These are phyloP conservation scores for Globisporangium okanoganense DNA, from an alignment of 352 stramenopile species.

Conservation along the genomic window DNA sequence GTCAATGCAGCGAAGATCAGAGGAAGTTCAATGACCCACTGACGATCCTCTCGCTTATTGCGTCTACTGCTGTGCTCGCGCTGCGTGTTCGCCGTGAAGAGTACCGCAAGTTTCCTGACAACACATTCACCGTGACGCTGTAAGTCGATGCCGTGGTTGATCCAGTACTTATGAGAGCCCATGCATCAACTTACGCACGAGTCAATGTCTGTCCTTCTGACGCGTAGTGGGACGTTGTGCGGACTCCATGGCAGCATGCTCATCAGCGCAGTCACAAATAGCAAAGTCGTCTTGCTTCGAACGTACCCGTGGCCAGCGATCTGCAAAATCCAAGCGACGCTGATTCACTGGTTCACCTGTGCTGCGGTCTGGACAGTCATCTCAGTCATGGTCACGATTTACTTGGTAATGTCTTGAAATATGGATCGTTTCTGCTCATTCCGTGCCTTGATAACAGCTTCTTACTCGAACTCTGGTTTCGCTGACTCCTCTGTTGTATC, in stretches of 20 bases:
- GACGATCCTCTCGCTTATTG: conserved; percentile 23
- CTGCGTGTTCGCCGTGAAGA: conserved; percentile 24
- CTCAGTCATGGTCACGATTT: conserved; percentile 18
- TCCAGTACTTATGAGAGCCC: neutral
- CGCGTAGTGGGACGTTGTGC: conserved; percentile 21
- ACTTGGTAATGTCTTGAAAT: conserved; percentile 11
- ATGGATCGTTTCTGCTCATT: neutral
- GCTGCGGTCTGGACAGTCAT: conserved; percentile 32
- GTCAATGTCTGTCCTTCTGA: neutral
- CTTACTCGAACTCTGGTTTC: neutral
- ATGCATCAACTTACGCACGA: neutral
- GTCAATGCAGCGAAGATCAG: conserved; percentile 22
- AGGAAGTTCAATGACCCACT: conserved; percentile 26
- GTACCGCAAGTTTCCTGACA: conserved; percentile 32
- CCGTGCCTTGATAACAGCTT: neutral
- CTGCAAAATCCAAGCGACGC: conserved; percentile 22
- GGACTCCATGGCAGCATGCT: conserved; percentile 25
- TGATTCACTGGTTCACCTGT: conserved; percentile 32
- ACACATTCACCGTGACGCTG: conserved; percentile 27
- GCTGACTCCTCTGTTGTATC: neutral
- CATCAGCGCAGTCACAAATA: conserved; percentile 26
- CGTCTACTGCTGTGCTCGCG: conserved; percentile 20
- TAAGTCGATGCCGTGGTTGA: conserved; percentile 10
- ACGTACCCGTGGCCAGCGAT: conserved; percentile 21
- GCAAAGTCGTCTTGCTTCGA: conserved; percentile 20